Evolutionary conservation across 129 eudicot genomes (phyloP).

Genomic region (Centella asiatica): DNA sequence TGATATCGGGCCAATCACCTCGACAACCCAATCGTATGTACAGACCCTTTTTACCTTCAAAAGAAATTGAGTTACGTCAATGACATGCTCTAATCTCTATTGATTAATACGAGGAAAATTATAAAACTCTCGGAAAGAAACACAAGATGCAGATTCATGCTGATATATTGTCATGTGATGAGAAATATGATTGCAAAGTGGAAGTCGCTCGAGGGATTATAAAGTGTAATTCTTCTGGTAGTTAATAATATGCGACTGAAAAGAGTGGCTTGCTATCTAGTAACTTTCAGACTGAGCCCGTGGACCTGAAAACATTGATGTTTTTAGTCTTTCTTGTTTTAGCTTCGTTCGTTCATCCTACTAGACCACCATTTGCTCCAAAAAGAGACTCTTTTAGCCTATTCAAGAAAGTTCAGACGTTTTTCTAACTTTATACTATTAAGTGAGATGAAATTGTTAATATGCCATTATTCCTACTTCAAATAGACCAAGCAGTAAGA

Average conservation of each 20-base stretch:
- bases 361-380: too few relatives aligned
- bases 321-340: too few relatives aligned
- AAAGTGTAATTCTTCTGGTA: background rate
- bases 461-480: too few relatives aligned
- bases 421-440: too few relatives aligned
- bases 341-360: too few relatives aligned
- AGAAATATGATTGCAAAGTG: background rate
- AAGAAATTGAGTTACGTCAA: background rate
- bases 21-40: slow-evolving; percentile 88
- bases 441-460: too few relatives aligned
- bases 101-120: background rate
- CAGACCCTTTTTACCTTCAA: slow-evolving; percentile 79
- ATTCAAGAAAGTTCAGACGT: too few relatives aligned
- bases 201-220: background rate
- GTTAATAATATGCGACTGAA: background rate
- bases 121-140: background rate
- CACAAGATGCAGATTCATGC: background rate
- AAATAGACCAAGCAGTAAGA: too few relatives aligned
- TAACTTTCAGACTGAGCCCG: too few relatives aligned
- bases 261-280: too few relatives aligned
- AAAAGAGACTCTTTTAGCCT: too few relatives aligned
- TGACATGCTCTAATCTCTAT: background rate
- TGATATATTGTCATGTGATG: background rate
- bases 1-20: slow-evolving; percentile 96
- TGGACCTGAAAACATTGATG: too few relatives aligned